Base-by-base conservation (phyloP, 495 filamentous ascomycete species). In the Xylaria telfairii region DNA sequence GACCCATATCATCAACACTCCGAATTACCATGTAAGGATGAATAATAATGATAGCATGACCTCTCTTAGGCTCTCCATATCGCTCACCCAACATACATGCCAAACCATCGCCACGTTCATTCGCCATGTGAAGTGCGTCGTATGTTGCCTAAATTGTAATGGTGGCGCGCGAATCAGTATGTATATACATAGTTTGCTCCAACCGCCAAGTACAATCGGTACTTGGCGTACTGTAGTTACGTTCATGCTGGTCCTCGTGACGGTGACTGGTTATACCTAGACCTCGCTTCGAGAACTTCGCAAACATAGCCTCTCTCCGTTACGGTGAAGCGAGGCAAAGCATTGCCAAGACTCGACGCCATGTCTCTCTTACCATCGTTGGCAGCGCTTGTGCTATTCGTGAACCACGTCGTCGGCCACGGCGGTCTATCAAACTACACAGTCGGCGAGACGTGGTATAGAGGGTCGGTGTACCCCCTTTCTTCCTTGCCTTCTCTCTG, bases 391-490 rank as follows among this genome's bases (percentile, higher is more conserved):
- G 74, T 76, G 17, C 39, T 73, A 54, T 57, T 74, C 41, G 46
- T 65, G 67, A 66, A 70, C 21, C 72, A 64, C 37, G 80, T 69
- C 56, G 70, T 72, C 39, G 82, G 78, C 4, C 84, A 85, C 72
- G 84, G 83, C 10, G 84, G 84, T 1, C 76, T 85, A 5, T 71
- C 78, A 21, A 85, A 86, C 74, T 85, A 86, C 70, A 86, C 83
- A 2, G 83, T 86, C 1, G 82, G 81, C 54, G 80, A 83, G 6
- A 81, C 79, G 8, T 85, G 84, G 84, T 85, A 85, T 57, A 75
- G 80, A 74, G 84, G 83, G 83, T 84, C 69, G 57, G 76, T 73
- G 3, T 59, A 57, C 2, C 30, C 21, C 21, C 17, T 37, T 26
- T 6, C 32, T 34, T 21, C 28, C 17, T 32, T n/a, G 8, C 0